Evolutionary conservation across 1,284 basidiomycete genomes (phyloP), one percentile per base, ranked within the genome.

Genomic region (Termitomyces sp.): DNA sequence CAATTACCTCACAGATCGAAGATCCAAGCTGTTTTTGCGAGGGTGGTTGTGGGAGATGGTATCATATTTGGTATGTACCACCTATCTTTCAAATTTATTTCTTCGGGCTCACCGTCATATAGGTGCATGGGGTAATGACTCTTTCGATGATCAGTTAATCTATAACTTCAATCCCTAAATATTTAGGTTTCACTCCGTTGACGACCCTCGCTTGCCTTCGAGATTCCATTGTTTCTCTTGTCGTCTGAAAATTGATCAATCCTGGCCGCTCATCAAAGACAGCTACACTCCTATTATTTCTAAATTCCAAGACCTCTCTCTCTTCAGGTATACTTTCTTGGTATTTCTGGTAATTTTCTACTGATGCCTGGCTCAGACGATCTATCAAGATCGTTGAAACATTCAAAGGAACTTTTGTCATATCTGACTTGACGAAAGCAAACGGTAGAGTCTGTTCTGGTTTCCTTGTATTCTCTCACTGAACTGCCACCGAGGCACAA

Each of bases 41-140:
- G 55, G 81, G 80, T 5, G 78, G 72, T 14, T 90, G 88, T 64
- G 72, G 71, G 14, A 76, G 72, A 50, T 89, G 88, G 87, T 85
- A 79, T 63, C 88, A 91, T 66, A 60, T 82, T 44, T 91, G 88
- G 87, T 88, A 54, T 52, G 77, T 66, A 50, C 9, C n/a, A n/a
- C n/a, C n/a, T 13, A 21, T 46, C 40, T 18, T 44, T 19, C 19
- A 28, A 48, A 24, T 8, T 28, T 18, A 31, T 24, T 42, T 0
- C 31, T 40, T n/a, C 24, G 13, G 9, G 33, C 45, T 31, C 40
- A 44, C 13, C 47, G 47, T 30, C 39, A 46, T 50, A 5, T 54
- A 90, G 88, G 88, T 91, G 88, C 64, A 87, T 88, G 80, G 88
- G 88, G 83, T 86, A 65, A 50, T 5, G 21, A 24, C 3, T 34